Base-by-base conservation (phyloP, 108 stramenopile species). In the Nannochloropsis salina region DNA sequence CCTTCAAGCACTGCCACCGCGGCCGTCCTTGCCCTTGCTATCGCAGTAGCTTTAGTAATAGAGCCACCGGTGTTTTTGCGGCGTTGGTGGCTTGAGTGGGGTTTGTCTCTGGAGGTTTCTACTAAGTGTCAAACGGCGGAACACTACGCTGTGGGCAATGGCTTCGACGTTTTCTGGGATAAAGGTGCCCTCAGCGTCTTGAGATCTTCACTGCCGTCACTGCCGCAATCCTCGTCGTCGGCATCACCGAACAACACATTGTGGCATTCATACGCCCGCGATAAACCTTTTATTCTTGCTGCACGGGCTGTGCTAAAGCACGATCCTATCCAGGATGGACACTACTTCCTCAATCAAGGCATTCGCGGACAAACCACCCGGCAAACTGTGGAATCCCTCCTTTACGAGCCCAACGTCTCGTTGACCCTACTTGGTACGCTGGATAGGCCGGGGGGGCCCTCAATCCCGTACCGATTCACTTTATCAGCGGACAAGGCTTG, bases 311-410 rank as follows among this genome's bases (percentile, higher is more conserved):
- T 74, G 8, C n/a, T 74, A n/a, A n/a, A 74, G 20, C 20, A n/a
- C n/a, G 61, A 74, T n/a, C 61, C 61, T n/a, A 74, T 74, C 61
- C 61, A n/a, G n/a, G 61, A 74, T 2, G 61, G 61, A n/a, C 61
- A 74, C n/a, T 74, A 74, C 8, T 74, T 74, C n/a, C 61, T 74
- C 6, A 74, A 74, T 15, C 61, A 74, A 74, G 20, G 61, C 61
- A 74, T 74, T n/a, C 61, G 15, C 5, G 20, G 8, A 74, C 6
- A 74, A n/a, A 74, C 61, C 6, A 74, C 4, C 61, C 4, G 61
- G 61, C 61, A 74, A n/a, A 74, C 61, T n/a, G 61, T 74, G 20
- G 61, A 74, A n/a, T 15, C 61, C 61, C n/a, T 74, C 15, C 20
- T 74, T 74, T 74, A 74, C 61, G 61, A 74, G 61, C 61, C 61